These are phyloP conservation scores for Diaporthe sp. DNA, from an alignment of 2,329 filamentous ascomycete species.

Conservation along the genomic window DNA sequence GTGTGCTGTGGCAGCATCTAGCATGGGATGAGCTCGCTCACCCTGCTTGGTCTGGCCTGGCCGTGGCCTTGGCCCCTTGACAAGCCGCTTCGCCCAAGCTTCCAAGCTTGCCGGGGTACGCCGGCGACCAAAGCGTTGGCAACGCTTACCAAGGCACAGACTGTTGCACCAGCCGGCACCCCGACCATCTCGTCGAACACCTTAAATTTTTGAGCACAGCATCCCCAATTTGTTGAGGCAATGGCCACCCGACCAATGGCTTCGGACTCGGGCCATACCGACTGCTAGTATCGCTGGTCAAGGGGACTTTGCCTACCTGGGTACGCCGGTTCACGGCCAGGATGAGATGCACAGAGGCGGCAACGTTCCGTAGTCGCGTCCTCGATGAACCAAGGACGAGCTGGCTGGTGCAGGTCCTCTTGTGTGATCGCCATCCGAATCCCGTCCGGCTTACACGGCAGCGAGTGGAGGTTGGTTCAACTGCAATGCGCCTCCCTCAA, in stretches of 20 bases:
- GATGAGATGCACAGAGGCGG: neutral
- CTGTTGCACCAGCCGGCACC: constrained; percentile 6
- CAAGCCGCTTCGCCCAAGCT: constrained; percentile 19
- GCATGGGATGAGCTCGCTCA: neutral
- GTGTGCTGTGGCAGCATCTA: neutral
- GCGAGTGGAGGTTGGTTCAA: neutral
- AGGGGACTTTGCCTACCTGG: neutral
- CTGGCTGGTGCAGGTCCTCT: constrained; percentile 5
- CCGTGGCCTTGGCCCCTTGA: neutral
- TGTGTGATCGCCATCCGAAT: constrained; percentile 27
- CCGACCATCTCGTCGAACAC: neutral
- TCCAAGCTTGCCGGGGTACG: constrained; percentile 21
- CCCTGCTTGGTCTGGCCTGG: constrained; percentile 21
- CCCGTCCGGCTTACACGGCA: constrained; percentile 21
- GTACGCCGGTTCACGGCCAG: neutral
- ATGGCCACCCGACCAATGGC: neutral
- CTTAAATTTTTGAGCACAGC: neutral
- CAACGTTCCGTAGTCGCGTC: neutral
- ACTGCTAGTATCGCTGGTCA: neutral
- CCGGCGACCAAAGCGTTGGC: constrained; percentile 29
- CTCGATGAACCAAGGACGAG: neutral
- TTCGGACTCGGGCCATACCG: constrained; percentile 19
- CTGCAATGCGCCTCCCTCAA: constrained; percentile 1
- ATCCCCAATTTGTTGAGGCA: constrained; percentile 9
- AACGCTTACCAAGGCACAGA: neutral